Evolutionary conservation across 1,284 basidiomycete species (phyloP).

Genomic region (Limonomyces culmigenus): DNA sequence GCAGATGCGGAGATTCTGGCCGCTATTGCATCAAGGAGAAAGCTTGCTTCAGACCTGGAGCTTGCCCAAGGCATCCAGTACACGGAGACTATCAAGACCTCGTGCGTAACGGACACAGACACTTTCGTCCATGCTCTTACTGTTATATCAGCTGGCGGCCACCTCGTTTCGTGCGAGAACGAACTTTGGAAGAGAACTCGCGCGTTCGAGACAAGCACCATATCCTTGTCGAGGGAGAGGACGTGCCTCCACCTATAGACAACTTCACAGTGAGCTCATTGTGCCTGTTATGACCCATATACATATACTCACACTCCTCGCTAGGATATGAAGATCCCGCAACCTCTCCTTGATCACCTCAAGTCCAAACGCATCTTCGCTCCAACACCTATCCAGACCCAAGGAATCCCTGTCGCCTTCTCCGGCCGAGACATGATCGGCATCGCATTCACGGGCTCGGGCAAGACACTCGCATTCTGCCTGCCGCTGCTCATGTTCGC

Average conservation of each 20-base stretch:
- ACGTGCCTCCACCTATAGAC: constrained; percentile 89
- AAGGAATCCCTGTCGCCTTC: constrained; percentile 91
- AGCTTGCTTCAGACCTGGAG: constrained; percentile 85
- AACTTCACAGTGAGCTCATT: constrained; percentile 60
- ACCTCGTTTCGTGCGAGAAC: constrained; percentile 67
- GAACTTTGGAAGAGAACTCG: constrained; percentile 53
- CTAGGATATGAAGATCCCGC: constrained; percentile 99
- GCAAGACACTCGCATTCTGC: constrained; percentile 75
- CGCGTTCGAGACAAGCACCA: constrained; percentile 79
- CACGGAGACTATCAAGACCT: constrained; percentile 72
- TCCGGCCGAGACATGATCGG: constrained; percentile 88
- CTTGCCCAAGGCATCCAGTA: constrained; percentile 87
- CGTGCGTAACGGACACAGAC: constrained; percentile 42
- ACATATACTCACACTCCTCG: no score
- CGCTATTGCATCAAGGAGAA: constrained; percentile 81
- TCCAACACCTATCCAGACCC: constrained; percentile 94
- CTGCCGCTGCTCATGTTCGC: constrained; percentile 91
- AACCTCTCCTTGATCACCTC: constrained; percentile 68
- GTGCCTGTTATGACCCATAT: constrained; percentile 4
- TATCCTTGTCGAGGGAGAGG: constrained; percentile 82
- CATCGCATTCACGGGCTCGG: constrained; percentile 65
- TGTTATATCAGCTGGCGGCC: constrained; percentile 67
- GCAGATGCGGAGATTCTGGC: constrained; percentile 82
- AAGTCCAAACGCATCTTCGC: constrained; percentile 70
- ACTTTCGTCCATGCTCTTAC: not conserved